Evolutionary conservation across 768 basidiomycete species (phyloP).

Genomic region (Scleroderma bovista): DNA sequence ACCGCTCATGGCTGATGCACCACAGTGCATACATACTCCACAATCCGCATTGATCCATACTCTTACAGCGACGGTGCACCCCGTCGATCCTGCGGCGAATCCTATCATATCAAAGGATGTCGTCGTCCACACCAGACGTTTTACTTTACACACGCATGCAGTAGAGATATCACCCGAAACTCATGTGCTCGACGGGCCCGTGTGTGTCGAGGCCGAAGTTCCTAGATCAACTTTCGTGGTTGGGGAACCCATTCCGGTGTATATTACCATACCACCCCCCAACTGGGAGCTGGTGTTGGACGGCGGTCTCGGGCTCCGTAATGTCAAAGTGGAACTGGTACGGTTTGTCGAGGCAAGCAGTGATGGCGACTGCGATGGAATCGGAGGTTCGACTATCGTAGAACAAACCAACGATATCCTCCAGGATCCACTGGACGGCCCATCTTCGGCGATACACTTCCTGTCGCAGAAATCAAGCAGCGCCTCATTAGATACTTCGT

Average conservation of each 20-base stretch:
- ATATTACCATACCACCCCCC: conserved; percentile 78
- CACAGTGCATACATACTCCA: conserved; percentile 75
- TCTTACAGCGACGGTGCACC: conserved; percentile 62
- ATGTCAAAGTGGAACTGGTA: conserved; percentile 75
- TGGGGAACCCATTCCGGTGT: conserved; percentile 72
- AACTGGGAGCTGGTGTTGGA: conserved; percentile 59
- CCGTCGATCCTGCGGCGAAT: conserved; percentile 34
- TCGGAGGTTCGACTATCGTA: conserved; percentile 24
- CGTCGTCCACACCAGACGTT: conserved; percentile 68
- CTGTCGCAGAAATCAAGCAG: conserved; percentile 27
- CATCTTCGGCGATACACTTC: conserved; percentile 23
- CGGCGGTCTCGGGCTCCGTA: conserved; percentile 69
- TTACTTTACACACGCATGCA: conserved; percentile 55
- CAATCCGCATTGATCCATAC: conserved; percentile 68
- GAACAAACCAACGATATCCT: conserved; percentile 11
- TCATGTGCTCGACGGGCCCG: conserved; percentile 54
- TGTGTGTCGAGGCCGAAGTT: conserved; percentile 62
- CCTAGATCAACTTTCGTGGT: conserved; percentile 66
- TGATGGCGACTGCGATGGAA: conserved; percentile 33
- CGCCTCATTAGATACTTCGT: conserved; percentile 38
- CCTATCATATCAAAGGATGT: conserved; percentile 49
- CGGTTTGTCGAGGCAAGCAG: conserved; percentile 55
- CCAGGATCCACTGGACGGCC: conserved; percentile 20
- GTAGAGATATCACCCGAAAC: conserved; percentile 58
- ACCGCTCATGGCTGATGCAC: conserved; percentile 72